These are phyloP conservation scores for Narthecium ossifragum DNA, from an alignment of 106 monocot species.

Conservation along the genomic window DNA sequence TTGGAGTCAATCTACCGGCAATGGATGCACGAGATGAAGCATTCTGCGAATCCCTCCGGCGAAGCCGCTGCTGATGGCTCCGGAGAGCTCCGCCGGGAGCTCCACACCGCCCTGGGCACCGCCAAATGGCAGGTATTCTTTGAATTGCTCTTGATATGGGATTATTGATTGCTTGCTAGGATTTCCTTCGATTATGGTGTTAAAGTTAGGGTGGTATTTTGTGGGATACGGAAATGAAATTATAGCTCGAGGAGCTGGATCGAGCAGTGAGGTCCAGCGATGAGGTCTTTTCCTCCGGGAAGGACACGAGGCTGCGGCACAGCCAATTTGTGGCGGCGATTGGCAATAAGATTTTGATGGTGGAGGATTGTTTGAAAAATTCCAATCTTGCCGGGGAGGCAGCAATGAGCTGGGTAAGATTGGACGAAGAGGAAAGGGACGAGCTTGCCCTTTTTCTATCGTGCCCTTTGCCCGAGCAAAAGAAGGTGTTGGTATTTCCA, in stretches of 20 bases:
- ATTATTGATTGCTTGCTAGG: background rate
- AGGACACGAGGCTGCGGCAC: constrained; percentile 46
- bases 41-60: background rate
- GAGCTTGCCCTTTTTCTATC: constrained; percentile 45
- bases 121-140: constrained; percentile 75
- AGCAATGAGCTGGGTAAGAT: constrained; percentile 14
- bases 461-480: constrained; percentile 6
- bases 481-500: background rate
- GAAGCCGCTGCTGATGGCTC: too few species aligned
- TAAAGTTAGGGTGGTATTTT: background rate
- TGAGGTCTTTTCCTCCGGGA: constrained; percentile 22
- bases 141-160: background rate
- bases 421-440: constrained; percentile 45
- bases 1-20: constrained; percentile 55
- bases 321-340: constrained; percentile 51
- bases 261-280: constrained; percentile 33
- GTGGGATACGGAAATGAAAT: background rate
- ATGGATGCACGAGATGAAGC: constrained; percentile 46
- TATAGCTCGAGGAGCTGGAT: constrained; percentile 58
- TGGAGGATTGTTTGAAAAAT: constrained; percentile 40
- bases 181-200: background rate
- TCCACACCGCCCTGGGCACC: constrained; percentile 54
- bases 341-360: constrained; percentile 22
- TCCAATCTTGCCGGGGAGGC: constrained; percentile 15
- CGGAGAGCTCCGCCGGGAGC: constrained; percentile 47